Percentiles rank a stretch among this genome's conserved stretches.
phyloP scores from a whole-genome alignment of 2,329 filamentous ascomycete genomes.

The Penicillium polonicum region DNA sequence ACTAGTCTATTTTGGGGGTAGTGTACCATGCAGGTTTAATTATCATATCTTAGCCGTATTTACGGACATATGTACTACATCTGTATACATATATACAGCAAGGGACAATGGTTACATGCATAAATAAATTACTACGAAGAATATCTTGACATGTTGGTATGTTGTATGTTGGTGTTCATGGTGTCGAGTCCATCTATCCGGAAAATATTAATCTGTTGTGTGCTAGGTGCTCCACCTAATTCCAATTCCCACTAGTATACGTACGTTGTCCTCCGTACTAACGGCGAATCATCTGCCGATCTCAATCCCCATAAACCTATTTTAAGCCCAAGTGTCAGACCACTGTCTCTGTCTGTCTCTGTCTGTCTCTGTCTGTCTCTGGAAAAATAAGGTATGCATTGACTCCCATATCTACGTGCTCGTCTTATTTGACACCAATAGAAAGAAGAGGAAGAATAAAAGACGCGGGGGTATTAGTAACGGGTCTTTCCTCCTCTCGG shows the following conservation, averaged over 20 bases:
- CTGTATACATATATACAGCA: not conserved
- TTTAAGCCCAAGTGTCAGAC: constrained; percentile 7
- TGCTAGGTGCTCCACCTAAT: not conserved
- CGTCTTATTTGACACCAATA: constrained; percentile 4
- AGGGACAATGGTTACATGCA: not conserved
- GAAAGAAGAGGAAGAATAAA: constrained; percentile 5
- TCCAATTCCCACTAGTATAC: not conserved
- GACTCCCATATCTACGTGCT: constrained; percentile 8
- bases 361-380: too few species aligned
- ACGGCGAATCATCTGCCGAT: constrained; percentile 6
- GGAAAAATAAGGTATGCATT: constrained; percentile 3
- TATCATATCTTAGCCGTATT: constrained; percentile 1
- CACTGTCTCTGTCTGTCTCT: not conserved
- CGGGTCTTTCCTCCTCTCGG: constrained; percentile 13
- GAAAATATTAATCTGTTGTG: not conserved
- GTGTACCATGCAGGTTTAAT: constrained; percentile 24
- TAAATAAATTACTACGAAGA: not conserved
- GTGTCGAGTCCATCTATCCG: not conserved
- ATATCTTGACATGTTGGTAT: not conserved
- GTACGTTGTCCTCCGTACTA: not conserved
- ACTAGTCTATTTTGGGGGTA: constrained; percentile 13
- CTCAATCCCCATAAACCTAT: constrained; percentile 5
- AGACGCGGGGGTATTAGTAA: constrained; percentile 25
- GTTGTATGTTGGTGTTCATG: too few species aligned
- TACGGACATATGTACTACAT: too few species aligned